Conservation (phyloP, 345 rosid species). For the Arabis hirsuta region DNA sequence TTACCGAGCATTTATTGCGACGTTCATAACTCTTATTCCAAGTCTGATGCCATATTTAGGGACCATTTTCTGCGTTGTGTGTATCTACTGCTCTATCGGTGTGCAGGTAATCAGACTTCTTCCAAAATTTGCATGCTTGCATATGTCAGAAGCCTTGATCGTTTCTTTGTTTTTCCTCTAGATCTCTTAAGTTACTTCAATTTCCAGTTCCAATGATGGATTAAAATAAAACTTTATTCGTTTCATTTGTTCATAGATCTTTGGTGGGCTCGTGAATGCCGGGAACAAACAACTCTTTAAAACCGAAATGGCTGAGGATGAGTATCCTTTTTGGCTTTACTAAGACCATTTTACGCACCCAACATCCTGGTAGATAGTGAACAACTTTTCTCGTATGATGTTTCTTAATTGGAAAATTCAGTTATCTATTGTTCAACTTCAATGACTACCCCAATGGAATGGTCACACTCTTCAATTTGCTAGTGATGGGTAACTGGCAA, state of each 20-base stretch:
- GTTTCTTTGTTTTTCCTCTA: slow-evolving; percentile 4
- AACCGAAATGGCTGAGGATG: slow-evolving; percentile 67
- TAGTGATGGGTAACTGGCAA: slow-evolving; percentile 96
- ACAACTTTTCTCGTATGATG: neutral
- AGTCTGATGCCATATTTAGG: slow-evolving; percentile 97
- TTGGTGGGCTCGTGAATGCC: slow-evolving; percentile 93
- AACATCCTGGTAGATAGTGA: slow-evolving; percentile 9
- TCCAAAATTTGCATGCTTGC: neutral
- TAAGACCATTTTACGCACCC: neutral
- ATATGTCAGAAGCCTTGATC: slow-evolving; percentile 11
- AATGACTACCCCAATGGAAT: slow-evolving; percentile 98
- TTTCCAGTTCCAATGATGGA: neutral
- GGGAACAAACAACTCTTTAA: slow-evolving; percentile 67
- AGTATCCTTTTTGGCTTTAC: slow-evolving; percentile 70
- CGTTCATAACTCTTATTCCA: slow-evolving; percentile 87
- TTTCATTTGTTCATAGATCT: slow-evolving; percentile 52
- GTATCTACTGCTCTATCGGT: slow-evolving; percentile 93
- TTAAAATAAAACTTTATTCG: neutral
- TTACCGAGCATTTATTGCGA: slow-evolving; percentile 89
- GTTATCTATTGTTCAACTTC: slow-evolving; percentile 86
- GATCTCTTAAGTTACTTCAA: neutral
- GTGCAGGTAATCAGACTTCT: slow-evolving; percentile 66
- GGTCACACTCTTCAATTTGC: slow-evolving; percentile 93
- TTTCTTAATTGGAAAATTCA: slow-evolving; percentile 58
- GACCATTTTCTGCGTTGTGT: slow-evolving; percentile 78